Evolutionary conservation across 2,329 filamentous ascomycete genomes (phyloP).

Genomic region (Ilyonectria sp.): DNA sequence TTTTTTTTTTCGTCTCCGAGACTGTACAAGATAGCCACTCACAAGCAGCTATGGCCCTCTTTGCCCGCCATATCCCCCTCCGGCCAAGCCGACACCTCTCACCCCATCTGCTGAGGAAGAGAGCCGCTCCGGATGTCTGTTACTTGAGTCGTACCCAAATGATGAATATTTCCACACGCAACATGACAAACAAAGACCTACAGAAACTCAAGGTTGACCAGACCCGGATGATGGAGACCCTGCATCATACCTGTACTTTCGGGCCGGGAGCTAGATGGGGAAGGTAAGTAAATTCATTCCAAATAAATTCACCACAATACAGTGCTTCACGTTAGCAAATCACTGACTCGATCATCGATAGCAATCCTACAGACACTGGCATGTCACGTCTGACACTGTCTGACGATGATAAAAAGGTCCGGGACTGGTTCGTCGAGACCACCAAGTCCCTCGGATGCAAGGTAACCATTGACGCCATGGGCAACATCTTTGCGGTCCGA

Average conservation of each 20-base stretch:
- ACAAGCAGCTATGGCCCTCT: background rate
- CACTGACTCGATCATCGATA: slow-evolving; percentile 5
- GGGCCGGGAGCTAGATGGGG: slow-evolving; percentile 43
- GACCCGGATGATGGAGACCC: slow-evolving; percentile 40
- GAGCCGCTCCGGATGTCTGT: background rate
- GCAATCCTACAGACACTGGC: slow-evolving; percentile 72
- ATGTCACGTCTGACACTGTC: slow-evolving; percentile 85
- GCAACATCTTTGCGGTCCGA: slow-evolving; percentile 83
- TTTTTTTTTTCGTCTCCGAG: no score
- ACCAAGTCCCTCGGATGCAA: slow-evolving; percentile 76
- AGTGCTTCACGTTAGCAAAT: background rate
- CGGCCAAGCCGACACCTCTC: background rate
- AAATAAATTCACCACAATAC: background rate
- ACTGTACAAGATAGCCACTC: background rate
- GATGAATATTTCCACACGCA: slow-evolving; percentile 36
- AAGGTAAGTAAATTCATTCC: slow-evolving; percentile 34
- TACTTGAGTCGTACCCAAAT: slow-evolving; percentile 4
- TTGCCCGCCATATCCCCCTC: background rate
- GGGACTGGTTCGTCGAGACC: slow-evolving; percentile 83
- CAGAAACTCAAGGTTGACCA: slow-evolving; percentile 41
- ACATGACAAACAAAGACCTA: slow-evolving; percentile 25
- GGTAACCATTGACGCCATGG: slow-evolving; percentile 81
- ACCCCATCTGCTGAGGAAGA: background rate
- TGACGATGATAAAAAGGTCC: slow-evolving; percentile 80
- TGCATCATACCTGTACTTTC: slow-evolving; percentile 43